Evolutionary conservation across 75 land plant species (phyloP), one percentile per base, ranked within the genome.

Genomic region (Azolla pinnata): DNA sequence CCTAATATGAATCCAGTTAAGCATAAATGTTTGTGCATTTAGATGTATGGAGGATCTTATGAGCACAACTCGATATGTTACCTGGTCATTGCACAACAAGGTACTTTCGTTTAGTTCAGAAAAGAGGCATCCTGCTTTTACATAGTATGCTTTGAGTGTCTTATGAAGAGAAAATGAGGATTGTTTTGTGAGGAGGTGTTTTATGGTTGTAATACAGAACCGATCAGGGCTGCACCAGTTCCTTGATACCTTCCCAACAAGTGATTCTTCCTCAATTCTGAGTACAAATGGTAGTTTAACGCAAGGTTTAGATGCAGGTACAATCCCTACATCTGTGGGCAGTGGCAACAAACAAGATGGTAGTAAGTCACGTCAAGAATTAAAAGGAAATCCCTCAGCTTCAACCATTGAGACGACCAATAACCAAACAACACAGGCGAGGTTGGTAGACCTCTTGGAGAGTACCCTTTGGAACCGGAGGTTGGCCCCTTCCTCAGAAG

Each of bases 81-180:
- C 89, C 26, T 92, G 97, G 97, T 92, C 97, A 5, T 77, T 92
- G 50, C 97, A 92, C 50, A 91, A 81, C 47, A 87, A 87, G 97
- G 97, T 89, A 0, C 0, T 34, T 31, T 59, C 0, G 44, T 48
- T 33, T 24, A 2, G 2, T 44, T 19, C 16, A 12, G 4, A n/a
- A n/a, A n/a, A n/a, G n/a, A n/a, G n/a, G n/a, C n/a, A n/a, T n/a
- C n/a, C n/a, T n/a, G n/a, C n/a, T n/a, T n/a, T n/a, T n/a, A n/a
- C n/a, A n/a, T n/a, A n/a, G n/a, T n/a, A n/a, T n/a, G n/a, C n/a
- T n/a, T n/a, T n/a, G n/a, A n/a, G n/a, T n/a, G n/a, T n/a, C n/a
- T n/a, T n/a, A n/a, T n/a, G n/a, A n/a, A n/a, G n/a, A n/a, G n/a
- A n/a, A n/a, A n/a, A n/a, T n/a, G n/a, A n/a, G n/a, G n/a, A n/a